Evolutionary conservation across 106 monocot genomes (phyloP), one percentile per base, ranked within the genome.

Genomic region (Amphibolis antarctica): DNA sequence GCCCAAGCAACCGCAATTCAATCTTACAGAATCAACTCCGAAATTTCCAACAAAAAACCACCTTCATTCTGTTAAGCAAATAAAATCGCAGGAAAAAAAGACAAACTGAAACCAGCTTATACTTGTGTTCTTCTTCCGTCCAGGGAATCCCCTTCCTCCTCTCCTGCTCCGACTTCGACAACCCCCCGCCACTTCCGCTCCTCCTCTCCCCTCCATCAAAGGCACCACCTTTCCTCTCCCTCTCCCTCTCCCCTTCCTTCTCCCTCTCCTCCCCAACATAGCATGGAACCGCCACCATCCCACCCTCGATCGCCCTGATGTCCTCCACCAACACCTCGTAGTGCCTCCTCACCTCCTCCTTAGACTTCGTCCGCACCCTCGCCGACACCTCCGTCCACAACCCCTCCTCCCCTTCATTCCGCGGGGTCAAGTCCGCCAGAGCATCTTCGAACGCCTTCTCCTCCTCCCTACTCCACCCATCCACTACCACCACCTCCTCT

Each of bases 111-210:
- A n/a, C n/a, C n/a, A n/a, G n/a, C 12, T 23, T 36, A 46, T 63
- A 92, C 92, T 77, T 92, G 73, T 92, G 92, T 55, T 92, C 92
- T 68, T 92, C 84, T 65, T 92, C 92, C 7, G 88, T 92, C 92
- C 92, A 92, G 0, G 92, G 92, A 59, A 83, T 85, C 28, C 92
- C 92, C 58, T 88, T 92, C 31, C 80, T 69, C 30, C 92, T 53
- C 71, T 88, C 92, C 71, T 85, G 92, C 75, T 92, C 92, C 9
- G 84, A 60, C 55, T 87, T 92, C 0, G 87, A 84, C 47, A 56
- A 66, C n/a, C 60, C 69, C 36, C 36, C 36, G 7, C 36, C 36
- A 36, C 36, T 7, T 2, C 36, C 36, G 36, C 36, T 4, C 3
- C 62, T 45, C 79, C 79, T 92, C 13, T 74, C 60, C 21, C 50